phyloP scores from a whole-genome alignment of 768 basidiomycete species.

The Tulasnella sp. region DNA sequence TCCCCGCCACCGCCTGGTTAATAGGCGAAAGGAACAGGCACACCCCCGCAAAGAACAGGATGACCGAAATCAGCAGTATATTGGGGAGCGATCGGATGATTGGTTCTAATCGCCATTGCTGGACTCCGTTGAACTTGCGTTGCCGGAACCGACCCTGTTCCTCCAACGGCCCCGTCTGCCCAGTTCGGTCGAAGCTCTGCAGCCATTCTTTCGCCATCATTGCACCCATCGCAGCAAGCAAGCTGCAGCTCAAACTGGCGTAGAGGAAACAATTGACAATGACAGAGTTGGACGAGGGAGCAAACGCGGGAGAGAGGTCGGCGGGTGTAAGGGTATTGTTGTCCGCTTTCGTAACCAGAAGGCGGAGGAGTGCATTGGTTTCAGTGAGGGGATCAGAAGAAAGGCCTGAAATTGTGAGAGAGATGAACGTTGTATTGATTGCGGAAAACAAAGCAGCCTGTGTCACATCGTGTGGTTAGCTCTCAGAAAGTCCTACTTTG shows the following conservation, averaged over 20 bases:
- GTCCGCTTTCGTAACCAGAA: background rate
- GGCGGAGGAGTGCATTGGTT: slow-evolving; percentile 1
- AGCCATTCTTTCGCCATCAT: slow-evolving; percentile 15
- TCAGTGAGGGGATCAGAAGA: background rate
- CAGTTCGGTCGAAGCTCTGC: background rate
- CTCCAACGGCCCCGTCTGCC: background rate
- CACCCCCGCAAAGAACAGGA: background rate
- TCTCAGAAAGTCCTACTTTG: too few species aligned
- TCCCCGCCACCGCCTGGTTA: background rate
- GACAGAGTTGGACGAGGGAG: background rate
- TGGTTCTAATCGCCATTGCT: background rate
- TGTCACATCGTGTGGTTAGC: background rate
- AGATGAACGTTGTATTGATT: slow-evolving; percentile 5
- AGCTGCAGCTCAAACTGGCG: slow-evolving; percentile 14
- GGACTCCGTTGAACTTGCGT: background rate
- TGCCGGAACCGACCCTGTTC: slow-evolving; percentile 5
- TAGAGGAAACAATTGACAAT: background rate
- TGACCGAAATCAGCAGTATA: background rate
- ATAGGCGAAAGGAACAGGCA: background rate
- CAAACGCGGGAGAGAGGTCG: background rate
- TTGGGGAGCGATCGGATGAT: background rate
- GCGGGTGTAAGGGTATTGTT: background rate
- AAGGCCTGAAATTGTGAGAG: background rate
- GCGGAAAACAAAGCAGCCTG: slow-evolving; percentile 7
- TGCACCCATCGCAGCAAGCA: background rate